These are phyloP conservation scores for Allium sativum DNA, from an alignment of 106 monocot species.

Conservation along the genomic window DNA sequence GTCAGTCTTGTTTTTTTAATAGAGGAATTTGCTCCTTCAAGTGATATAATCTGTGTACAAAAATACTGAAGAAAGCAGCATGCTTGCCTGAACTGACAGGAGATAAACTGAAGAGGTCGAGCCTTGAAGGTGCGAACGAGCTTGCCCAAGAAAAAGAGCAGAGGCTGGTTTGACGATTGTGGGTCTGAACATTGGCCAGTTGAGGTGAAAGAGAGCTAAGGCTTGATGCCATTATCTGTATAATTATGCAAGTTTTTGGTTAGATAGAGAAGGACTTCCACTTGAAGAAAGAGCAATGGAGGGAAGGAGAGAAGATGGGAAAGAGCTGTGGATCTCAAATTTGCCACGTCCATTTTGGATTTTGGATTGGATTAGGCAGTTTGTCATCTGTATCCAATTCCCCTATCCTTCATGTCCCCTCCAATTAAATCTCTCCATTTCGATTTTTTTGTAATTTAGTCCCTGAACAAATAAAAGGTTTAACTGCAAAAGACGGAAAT, in stretches of 20 bases:
- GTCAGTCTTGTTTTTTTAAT: neutral
- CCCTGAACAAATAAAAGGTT: too few relatives aligned
- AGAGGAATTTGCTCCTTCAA: neutral
- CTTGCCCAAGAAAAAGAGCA: slow-evolving; percentile 19
- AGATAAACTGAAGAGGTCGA: slow-evolving; percentile 1
- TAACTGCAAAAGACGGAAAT: too few relatives aligned
- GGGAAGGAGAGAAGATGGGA: neutral
- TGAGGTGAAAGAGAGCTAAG: slow-evolving; percentile 32
- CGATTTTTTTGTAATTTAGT: too few relatives aligned
- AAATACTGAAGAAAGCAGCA: neutral
- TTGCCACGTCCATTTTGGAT: slow-evolving; percentile 44
- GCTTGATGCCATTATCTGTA: slow-evolving; percentile 37
- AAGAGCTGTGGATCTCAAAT: slow-evolving; percentile 40
- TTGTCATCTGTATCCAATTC: too few relatives aligned
- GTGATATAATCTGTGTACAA: neutral
- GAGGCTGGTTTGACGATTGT: neutral
- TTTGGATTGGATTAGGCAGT: slow-evolving; percentile 21
- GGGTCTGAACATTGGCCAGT: slow-evolving; percentile 1
- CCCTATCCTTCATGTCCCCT: too few relatives aligned
- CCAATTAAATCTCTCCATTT: too few relatives aligned
- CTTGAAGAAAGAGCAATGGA: neutral
- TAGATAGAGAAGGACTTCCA: neutral
- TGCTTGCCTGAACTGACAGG: slow-evolving; percentile 17
- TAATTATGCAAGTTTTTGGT: too few relatives aligned
- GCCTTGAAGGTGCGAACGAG: slow-evolving; percentile 8